Conservation (phyloP, 768 basidiomycete species). For the Hypholoma fasciculare region DNA sequence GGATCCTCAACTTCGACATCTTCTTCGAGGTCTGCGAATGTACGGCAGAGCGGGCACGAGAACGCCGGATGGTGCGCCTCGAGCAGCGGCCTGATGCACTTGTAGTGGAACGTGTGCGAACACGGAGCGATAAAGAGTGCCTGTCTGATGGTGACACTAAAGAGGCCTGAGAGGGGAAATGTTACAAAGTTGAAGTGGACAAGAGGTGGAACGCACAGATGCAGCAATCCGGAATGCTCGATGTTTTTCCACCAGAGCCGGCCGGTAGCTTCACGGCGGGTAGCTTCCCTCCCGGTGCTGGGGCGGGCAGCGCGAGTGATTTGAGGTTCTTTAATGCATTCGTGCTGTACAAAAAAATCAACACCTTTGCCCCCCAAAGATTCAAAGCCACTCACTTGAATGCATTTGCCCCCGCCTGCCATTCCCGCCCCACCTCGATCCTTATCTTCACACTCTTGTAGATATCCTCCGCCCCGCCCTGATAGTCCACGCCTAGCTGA, state of each 20-base stretch:
- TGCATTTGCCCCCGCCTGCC: constrained; percentile 85
- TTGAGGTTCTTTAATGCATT: constrained; percentile 77
- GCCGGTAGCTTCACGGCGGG: constrained; percentile 14
- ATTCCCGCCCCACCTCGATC: constrained; percentile 85
- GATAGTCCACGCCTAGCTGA: constrained; percentile 96
- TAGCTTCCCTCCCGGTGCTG: constrained; percentile 17
- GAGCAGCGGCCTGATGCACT: constrained; percentile 92
- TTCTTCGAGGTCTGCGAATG: constrained; percentile 93
- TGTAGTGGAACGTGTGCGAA: constrained; percentile 95
- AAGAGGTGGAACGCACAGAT: constrained; percentile 64
- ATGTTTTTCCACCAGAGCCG: constrained; percentile 24
- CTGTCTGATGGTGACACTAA: constrained; percentile 91
- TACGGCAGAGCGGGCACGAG: constrained; percentile 92
- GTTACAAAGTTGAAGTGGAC: constrained; percentile 5
- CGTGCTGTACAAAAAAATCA: constrained; percentile 42
- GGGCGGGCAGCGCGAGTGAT: constrained; percentile 50
- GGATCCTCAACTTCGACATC: constrained; percentile 72
- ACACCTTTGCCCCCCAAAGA: constrained; percentile 4
- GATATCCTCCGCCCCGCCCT: constrained; percentile 95
- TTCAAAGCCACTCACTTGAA: constrained; percentile 70
- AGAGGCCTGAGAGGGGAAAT: constrained; percentile 43
- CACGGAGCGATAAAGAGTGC: constrained; percentile 98
- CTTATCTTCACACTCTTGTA: constrained; percentile 97
- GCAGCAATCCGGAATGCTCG: constrained; percentile 80
- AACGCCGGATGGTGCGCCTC: constrained; percentile 91